Conservation (phyloP, 257 asterid species). For the Vinca minor region DNA sequence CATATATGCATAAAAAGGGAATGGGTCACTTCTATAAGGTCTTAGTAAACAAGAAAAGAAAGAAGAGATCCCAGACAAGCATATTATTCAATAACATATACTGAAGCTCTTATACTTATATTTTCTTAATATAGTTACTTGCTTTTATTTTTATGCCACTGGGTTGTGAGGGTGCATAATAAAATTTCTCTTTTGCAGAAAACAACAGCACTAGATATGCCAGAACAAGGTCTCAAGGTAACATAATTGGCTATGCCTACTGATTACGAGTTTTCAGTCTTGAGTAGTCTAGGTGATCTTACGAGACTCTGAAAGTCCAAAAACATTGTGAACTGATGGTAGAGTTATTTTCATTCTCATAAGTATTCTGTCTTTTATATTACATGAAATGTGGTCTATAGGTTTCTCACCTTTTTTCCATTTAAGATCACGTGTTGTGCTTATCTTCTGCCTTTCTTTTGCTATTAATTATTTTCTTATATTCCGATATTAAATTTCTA, state of each 20-base stretch:
- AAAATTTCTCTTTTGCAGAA: conserved; percentile 57
- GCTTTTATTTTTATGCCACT: not conserved
- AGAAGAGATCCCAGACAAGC: not conserved
- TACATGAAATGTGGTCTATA: not conserved
- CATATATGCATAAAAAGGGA: not conserved
- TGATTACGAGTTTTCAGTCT: not conserved
- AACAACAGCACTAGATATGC: conserved; percentile 64
- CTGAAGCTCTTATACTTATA: not conserved
- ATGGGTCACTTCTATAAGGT: not conserved
- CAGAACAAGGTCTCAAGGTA: conserved; percentile 93
- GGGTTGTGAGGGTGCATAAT: conserved; percentile 13
- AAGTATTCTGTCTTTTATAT: not conserved
- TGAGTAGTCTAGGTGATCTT: not conserved
- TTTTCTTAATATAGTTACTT: not conserved
- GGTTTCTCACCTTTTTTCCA: not conserved
- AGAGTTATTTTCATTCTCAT: too few species aligned
- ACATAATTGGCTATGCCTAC: conserved; percentile 9
- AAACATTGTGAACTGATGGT: not conserved
- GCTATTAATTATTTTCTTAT: not conserved
- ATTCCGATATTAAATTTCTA: too few species aligned
- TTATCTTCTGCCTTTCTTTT: not conserved
- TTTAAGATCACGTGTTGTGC: not conserved
- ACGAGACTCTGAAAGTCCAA: too few species aligned
- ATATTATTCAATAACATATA: not conserved
- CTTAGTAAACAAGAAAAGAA: not conserved